These are phyloP conservation scores for Aspergillus sclerotioniger DNA, from an alignment of 495 filamentous ascomycete genomes.

Conservation along the genomic window DNA sequence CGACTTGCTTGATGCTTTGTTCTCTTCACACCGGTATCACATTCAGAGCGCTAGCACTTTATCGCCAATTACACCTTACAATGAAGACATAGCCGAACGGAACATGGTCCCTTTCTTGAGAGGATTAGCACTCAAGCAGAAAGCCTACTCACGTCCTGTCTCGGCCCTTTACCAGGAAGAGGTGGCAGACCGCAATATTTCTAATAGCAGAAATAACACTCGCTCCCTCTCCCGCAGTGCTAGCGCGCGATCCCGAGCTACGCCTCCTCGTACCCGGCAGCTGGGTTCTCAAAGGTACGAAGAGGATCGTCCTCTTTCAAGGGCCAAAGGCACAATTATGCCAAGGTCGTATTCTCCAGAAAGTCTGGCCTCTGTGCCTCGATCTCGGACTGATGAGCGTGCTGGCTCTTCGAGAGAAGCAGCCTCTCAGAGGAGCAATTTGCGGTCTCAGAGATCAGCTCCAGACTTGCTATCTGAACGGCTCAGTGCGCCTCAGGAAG, in stretches of 20 bases:
- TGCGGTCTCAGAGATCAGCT: conserved; percentile 34
- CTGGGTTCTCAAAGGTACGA: neutral
- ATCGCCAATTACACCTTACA: conserved; percentile 40
- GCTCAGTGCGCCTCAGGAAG: conserved; percentile 12
- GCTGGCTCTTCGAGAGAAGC: conserved; percentile 6
- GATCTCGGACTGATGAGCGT: conserved; percentile 10
- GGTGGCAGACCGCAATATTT: conserved; percentile 45
- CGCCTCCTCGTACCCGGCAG: conserved; percentile 21
- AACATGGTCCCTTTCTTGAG: conserved; percentile 44
- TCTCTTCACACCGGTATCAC: conserved; percentile 29
- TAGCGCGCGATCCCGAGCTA: conserved; percentile 18
- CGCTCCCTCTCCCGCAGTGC: conserved; percentile 26
- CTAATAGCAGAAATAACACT: conserved; percentile 10
- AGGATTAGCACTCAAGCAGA: conserved; percentile 22
- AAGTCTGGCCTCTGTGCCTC: conserved; percentile 4
- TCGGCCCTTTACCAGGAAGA: conserved; percentile 44
- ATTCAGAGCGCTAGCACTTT: conserved; percentile 20
- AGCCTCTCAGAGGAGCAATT: neutral
- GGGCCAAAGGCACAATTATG: conserved; percentile 6
- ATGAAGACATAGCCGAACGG: conserved; percentile 49
- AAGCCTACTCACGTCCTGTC: conserved; percentile 30
- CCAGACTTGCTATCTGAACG: conserved; percentile 31
- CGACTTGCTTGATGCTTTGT: conserved; percentile 43
- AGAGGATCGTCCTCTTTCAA: conserved; percentile 8
- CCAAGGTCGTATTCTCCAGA: conserved; percentile 12